Conservation (phyloP, 2,329 filamentous ascomycete genomes). For the Xylaria sp. region DNA sequence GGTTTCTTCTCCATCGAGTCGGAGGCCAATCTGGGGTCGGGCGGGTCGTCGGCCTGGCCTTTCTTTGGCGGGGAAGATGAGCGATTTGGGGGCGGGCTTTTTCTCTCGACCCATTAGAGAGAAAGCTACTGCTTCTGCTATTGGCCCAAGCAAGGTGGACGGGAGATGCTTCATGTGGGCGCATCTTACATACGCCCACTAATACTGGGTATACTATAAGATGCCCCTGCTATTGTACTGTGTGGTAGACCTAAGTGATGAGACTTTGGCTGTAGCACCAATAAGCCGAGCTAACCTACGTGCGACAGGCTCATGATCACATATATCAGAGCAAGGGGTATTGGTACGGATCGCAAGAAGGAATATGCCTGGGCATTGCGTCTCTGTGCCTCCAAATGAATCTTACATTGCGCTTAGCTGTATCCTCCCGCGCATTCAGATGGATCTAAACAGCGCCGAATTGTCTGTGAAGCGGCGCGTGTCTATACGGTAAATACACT, state of each 20-base stretch:
- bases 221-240: not conserved
- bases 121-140: not conserved
- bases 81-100: constrained; percentile 13
- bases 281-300: not conserved
- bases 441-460: not conserved
- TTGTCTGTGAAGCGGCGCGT: not conserved
- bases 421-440: not conserved
- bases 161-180: constrained; percentile 1
- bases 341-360: not conserved
- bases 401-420: not conserved
- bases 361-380: not conserved
- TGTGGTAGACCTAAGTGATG: not conserved
- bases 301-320: not conserved
- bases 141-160: constrained; percentile 5
- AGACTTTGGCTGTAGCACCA: not conserved
- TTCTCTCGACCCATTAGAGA: not conserved
- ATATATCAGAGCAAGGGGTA: not conserved
- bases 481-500: not conserved
- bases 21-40: constrained; percentile 23
- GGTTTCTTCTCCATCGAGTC: constrained; percentile 16
- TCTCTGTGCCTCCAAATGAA: not conserved
- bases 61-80: not conserved
- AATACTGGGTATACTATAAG: not conserved
- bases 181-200: not conserved
- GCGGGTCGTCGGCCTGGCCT: constrained; percentile 16